Base-by-base conservation (phyloP, 2,329 filamentous ascomycete species). In the Botryotinia narcissicola region DNA sequence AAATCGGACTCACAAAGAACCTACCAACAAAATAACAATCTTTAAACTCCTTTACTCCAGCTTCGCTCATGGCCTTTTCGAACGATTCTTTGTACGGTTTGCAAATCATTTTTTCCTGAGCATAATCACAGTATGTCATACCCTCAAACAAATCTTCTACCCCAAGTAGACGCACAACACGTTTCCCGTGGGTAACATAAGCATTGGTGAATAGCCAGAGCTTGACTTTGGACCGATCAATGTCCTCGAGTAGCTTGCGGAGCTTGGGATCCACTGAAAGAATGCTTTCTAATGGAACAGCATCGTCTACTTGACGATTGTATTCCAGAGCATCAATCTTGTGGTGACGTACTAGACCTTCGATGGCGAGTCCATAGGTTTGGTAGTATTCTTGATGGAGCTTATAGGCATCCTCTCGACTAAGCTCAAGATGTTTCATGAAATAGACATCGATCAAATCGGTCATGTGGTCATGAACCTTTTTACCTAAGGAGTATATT, bases 161-260 rank as follows among this genome's bases (percentile, higher is more conserved):
- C 3, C 88, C 91, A 2, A 99, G 86, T 32, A 99, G 84, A 74
- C 87, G 90, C 20, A 98, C 90, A 0, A 99, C 96, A 60, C 94
- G 85, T 80, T 89, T 91, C 46, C 90, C 96, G 80, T 99, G 96
- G 48, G 87, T 98, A 76, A 97, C 85, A 80, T 99, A 98, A 35
- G 97, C 96, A 80, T 99, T 99, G 2, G 97, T 99, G 79, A 99
- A 92, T 2, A 99, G 89, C 96, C 97, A 99, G 44, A 94, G 85
- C 76, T 90, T 94, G 76, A 98, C 93, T 81, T 97, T 97, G 79
- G 85, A 88, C 74, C 83, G 91, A 83, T 99, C 95, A 71, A 99
- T 90, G 77, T 95, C 92, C 81, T 92, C 86, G 9, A 99, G 89
- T 63, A 99, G 83, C 79, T 88, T 86, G 68, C 93, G 91, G 60